These are phyloP conservation scores for Dalechampia spathulata DNA, from an alignment of 441 rosid species.

Conservation along the genomic window DNA sequence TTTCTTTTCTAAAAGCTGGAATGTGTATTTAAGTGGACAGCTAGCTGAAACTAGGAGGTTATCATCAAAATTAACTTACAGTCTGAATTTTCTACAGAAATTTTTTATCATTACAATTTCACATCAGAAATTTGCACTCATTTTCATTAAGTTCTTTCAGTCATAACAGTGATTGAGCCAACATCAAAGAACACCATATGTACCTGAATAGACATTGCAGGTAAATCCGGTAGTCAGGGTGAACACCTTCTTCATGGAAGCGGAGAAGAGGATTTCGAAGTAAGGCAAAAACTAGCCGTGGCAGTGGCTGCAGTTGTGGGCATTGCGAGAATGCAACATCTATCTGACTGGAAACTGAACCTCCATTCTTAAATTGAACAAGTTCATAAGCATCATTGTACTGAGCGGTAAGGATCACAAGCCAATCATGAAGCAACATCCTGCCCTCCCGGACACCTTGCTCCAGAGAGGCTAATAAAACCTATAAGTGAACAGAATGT, in stretches of 20 bases:
- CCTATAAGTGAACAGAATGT: slow-evolving; percentile 29
- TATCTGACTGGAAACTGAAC: slow-evolving; percentile 49
- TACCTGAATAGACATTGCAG: slow-evolving; percentile 98
- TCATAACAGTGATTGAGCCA: neutral
- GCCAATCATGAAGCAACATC: slow-evolving; percentile 95
- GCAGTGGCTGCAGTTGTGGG: slow-evolving; percentile 79
- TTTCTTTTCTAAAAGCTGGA: neutral
- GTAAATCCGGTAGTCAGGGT: slow-evolving; percentile 90
- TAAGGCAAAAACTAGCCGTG: slow-evolving; percentile 85
- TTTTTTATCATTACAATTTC: neutral
- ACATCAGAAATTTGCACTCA: neutral
- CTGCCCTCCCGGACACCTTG: slow-evolving; percentile 95
- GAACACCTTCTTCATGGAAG: slow-evolving; percentile 98
- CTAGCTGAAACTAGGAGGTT: neutral
- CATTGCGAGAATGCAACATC: slow-evolving; percentile 88
- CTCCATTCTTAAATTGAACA: slow-evolving; percentile 56
- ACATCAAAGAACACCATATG: neutral
- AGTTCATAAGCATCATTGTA: slow-evolving; percentile 70
- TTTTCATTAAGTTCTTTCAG: neutral
- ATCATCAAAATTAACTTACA: neutral
- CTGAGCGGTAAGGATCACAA: slow-evolving; percentile 81
- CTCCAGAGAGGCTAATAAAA: slow-evolving; percentile 81
- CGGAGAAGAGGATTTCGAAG: slow-evolving; percentile 91
- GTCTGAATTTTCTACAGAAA: too few relatives aligned
- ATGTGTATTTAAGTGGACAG: neutral